These are phyloP conservation scores for Penicillium hordei DNA, from an alignment of 2,329 filamentous ascomycete species.

Conservation along the genomic window DNA sequence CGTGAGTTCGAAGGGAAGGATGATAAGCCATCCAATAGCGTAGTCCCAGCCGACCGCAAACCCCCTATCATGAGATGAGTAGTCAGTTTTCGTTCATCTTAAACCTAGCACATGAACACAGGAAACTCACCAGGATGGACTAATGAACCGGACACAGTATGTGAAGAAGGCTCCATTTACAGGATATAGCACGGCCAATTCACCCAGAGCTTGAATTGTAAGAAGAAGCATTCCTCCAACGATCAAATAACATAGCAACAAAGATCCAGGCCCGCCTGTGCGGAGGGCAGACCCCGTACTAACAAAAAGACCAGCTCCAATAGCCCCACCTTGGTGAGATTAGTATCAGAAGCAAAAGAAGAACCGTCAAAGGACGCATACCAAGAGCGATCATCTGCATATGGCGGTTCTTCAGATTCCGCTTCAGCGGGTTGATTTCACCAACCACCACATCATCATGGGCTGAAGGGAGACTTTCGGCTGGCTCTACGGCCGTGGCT, in stretches of 20 bases:
- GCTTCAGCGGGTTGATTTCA: constrained; percentile 27
- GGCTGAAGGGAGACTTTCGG: background rate
- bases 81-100: background rate
- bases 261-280: constrained; percentile 39
- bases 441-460: constrained; percentile 6
- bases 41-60: constrained; percentile 58
- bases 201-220: constrained; percentile 60
- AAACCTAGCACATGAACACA: background rate
- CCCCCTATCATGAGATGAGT: constrained; percentile 31
- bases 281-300: constrained; percentile 40
- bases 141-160: constrained; percentile 62
- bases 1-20: constrained; percentile 74
- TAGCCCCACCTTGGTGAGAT: constrained; percentile 30
- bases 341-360: background rate
- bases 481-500: constrained; percentile 5
- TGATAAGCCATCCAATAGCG: constrained; percentile 78
- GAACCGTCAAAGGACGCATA: constrained; percentile 12
- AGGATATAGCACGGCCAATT: constrained; percentile 62
- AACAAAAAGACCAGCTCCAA: constrained; percentile 46
- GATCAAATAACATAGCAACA: constrained; percentile 50
- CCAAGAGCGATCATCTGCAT: constrained; percentile 45
- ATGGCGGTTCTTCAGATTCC: constrained; percentile 34
- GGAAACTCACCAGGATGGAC: constrained; percentile 53
- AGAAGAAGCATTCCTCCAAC: constrained; percentile 60
- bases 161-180: constrained; percentile 63